phyloP scores from a whole-genome alignment of 192 early-diverging fungal species.

The Chytriomyces sp. region DNA sequence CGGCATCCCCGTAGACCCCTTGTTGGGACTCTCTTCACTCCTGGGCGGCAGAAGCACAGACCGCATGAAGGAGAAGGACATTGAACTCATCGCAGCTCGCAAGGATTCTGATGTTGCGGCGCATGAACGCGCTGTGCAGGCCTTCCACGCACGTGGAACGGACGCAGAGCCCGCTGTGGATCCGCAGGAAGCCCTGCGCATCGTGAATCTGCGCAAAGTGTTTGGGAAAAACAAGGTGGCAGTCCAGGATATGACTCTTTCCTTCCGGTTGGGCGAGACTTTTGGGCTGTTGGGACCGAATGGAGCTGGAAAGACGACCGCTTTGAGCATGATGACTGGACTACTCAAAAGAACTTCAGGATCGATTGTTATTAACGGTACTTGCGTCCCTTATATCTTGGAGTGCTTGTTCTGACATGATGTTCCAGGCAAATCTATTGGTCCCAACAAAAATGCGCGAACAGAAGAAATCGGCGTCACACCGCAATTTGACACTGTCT shows the following conservation, averaged over 20 bases:
- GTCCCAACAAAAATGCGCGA: not conserved
- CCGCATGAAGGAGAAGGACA: not conserved
- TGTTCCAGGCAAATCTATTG: not conserved
- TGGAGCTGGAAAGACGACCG: conserved; percentile 74
- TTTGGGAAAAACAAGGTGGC: conserved; percentile 30
- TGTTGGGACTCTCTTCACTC: conserved; percentile 21
- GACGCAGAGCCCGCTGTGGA: conserved; percentile 8
- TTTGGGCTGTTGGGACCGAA: conserved; percentile 63
- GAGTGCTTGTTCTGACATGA: not conserved
- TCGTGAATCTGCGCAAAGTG: conserved; percentile 31
- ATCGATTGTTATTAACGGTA: conserved; percentile 51
- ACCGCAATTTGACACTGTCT: conserved; percentile 53
- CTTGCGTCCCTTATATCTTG: not conserved
- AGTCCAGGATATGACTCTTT: conserved; percentile 33
- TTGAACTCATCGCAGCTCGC: not conserved
- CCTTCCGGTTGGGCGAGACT: conserved; percentile 45
- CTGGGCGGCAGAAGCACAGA: too few relatives aligned
- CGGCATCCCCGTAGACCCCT: conserved; percentile 30
- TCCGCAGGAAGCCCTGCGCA: conserved; percentile 20
- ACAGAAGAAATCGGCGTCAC: conserved; percentile 35
- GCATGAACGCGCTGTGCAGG: conserved; percentile 25
- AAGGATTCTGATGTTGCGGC: conserved; percentile 30
- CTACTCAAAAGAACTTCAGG: conserved; percentile 58
- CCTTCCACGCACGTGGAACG: conserved; percentile 6
- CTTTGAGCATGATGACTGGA: conserved; percentile 69